phyloP scores from a whole-genome alignment of 257 asterid genomes.

The Solanum chmielewskii region DNA sequence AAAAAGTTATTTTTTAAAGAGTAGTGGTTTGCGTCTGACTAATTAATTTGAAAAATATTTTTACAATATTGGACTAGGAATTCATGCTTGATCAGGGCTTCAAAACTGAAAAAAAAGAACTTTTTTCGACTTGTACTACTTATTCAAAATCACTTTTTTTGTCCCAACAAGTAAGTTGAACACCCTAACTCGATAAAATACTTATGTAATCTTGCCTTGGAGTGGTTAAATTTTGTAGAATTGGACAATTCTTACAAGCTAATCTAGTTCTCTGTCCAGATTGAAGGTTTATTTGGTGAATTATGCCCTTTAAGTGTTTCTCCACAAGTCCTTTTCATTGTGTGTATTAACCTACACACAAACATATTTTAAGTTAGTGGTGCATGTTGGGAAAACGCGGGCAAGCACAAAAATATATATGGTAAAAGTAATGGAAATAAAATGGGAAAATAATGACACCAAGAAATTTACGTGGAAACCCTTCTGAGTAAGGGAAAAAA shows the following conservation, averaged over 20 bases:
- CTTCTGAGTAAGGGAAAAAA: too few species aligned
- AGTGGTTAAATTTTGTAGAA: not conserved
- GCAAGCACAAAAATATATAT: too few species aligned
- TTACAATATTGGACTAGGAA: not conserved
- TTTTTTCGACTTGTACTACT: too few species aligned
- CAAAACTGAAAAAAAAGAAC: too few species aligned
- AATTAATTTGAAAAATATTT: not conserved
- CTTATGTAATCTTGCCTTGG: not conserved
- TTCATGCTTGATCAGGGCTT: not conserved
- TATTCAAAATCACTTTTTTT: too few species aligned
- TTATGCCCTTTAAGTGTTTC: slow-evolving; percentile 79
- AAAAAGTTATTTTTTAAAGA: too few species aligned
- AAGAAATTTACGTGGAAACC: too few species aligned
- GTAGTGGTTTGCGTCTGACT: not conserved
- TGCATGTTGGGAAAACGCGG: too few species aligned
- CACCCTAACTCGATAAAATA: not conserved
- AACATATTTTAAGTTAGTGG: not conserved
- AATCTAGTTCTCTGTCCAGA: slow-evolving; percentile 98
- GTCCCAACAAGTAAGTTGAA: too few species aligned
- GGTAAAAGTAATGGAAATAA: too few species aligned
- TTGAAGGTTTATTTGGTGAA: slow-evolving; percentile 78
- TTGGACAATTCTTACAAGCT: slow-evolving; percentile 41
- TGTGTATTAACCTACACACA: slow-evolving; percentile 67
- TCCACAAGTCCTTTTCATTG: slow-evolving; percentile 64
- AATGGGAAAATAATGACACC: too few species aligned